Evolutionary conservation across 768 basidiomycete species (phyloP).

Genomic region (Leucocoprinus sp.): DNA sequence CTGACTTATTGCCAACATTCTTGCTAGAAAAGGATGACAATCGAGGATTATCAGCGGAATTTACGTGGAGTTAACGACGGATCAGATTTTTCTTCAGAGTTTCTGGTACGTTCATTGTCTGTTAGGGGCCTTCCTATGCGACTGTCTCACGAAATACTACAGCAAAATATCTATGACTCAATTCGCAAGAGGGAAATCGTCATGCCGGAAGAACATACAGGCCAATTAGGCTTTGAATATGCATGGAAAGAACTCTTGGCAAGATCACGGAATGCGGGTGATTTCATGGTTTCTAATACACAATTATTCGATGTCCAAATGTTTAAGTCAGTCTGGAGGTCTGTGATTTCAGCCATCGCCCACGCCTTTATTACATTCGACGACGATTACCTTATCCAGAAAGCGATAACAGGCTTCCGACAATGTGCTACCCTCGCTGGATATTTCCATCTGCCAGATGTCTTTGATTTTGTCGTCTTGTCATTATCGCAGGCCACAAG

Average conservation of each 20-base stretch:
- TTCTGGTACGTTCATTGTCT: conserved; percentile 47
- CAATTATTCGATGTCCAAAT: conserved; percentile 81
- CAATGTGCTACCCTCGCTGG: conserved; percentile 93
- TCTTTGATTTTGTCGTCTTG: conserved; percentile 93
- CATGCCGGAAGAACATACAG: conserved; percentile 96
- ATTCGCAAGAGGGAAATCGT: conserved; percentile 93
- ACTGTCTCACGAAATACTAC: no score
- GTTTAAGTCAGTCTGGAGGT: conserved; percentile 92
- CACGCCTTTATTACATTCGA: conserved; percentile 95
- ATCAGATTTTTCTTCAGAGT: conserved; percentile 75
- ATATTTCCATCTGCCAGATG: conserved; percentile 83
- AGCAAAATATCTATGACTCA: conserved; percentile 90
- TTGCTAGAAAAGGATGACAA: conserved; percentile 88
- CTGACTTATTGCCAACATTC: conserved; percentile 6
- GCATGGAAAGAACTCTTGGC: conserved; percentile 95
- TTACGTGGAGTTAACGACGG: conserved; percentile 88
- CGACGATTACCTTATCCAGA: conserved; percentile 94
- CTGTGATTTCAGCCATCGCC: conserved; percentile 88
- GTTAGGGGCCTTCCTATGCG: background rate
- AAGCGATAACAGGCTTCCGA: conserved; percentile 91
- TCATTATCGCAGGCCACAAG: conserved; percentile 90
- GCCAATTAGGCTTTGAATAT: conserved; percentile 95
- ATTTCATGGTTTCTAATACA: conserved; percentile 73
- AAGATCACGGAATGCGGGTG: conserved; percentile 70
- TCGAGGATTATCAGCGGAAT: conserved; percentile 91